A percentile compares a stretch with the other conserved stretches of the same genome.
phyloP scores from a whole-genome alignment of 78 protist genomes.

The Goniomonas avonlea region DNA sequence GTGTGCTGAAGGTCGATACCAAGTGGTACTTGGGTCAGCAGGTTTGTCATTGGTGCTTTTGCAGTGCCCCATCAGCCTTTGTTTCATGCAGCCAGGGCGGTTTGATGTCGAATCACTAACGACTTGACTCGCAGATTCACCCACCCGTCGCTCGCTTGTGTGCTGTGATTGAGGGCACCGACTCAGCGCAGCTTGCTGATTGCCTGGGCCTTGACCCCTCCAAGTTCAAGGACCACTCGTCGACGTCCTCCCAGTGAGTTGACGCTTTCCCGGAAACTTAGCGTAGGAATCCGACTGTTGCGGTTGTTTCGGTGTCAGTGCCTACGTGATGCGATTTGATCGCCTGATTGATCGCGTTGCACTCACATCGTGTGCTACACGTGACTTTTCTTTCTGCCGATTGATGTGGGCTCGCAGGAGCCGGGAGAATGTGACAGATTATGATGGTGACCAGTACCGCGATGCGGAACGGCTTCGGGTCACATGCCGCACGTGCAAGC shows the following conservation, averaged over 20 bases:
- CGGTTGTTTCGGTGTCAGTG: neutral
- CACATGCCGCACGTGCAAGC: too few relatives aligned
- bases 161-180: constrained; percentile 76
- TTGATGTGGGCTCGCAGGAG: too few relatives aligned
- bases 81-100: neutral
- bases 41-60: neutral
- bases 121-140: constrained; percentile 67
- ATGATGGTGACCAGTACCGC: too few relatives aligned
- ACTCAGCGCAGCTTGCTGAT: constrained; percentile 49
- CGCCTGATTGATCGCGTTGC: neutral
- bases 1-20: neutral
- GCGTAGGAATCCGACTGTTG: too few relatives aligned
- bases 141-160: constrained; percentile 73
- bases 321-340: neutral
- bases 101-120: neutral
- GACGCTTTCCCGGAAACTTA: neutral
- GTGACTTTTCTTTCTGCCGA: neutral
- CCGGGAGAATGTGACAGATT: too few relatives aligned
- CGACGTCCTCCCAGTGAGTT: neutral
- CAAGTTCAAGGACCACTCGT: constrained; percentile 21
- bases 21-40: constrained; percentile 39
- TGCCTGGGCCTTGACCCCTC: constrained; percentile 62
- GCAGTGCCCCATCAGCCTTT: neutral
- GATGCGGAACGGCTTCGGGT: too few relatives aligned
- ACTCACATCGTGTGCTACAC: neutral